Evolutionary conservation across 2,329 filamentous ascomycete species (phyloP), one percentile per base, ranked within the genome.

Genomic region (Fusarium stilboides): DNA sequence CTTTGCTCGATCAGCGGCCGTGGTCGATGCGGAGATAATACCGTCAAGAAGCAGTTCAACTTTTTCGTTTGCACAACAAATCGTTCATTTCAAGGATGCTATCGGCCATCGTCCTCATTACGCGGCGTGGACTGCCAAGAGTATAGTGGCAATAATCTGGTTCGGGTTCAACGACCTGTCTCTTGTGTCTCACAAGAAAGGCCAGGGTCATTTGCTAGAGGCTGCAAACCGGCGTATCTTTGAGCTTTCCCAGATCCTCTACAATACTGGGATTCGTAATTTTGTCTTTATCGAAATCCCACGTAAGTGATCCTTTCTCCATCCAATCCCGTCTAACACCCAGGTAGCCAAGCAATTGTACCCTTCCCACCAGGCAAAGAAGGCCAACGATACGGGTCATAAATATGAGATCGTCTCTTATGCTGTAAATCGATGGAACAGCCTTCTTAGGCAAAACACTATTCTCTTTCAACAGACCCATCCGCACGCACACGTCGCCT

Each of bases 271-370:
- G 3, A 19, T 60, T 9, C 57, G 57, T 0, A 46, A 50, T 8
- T 60, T 60, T 13, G 4, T 58, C 2, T 60, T 60, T 2, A 43
- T 60, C 3, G 57, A 60, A 2, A 3, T 43, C 7, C 43, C 57
- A 4, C 57, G 57, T 60, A 37, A 42, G 57, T 19, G 13, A 24
- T 24, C 22, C 7, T 8, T 24, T 15, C 5, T 10, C 13, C 9
- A 9, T 0, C 28, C 10, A 10, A 5, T 26, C 8, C 20, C 6
- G 5, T 31, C 26, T 57, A 9, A 57, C 28, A 4, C 8, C 3
- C 6, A 5, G 1, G 0, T 15, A 60, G 57, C 57, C 5, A 5
- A 19, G 9, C 22, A 60, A 13, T n/a, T 60, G 2, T 14, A 6
- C 0, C 57, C 57, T 1, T 34, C n/a, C 0, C 53, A 22, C 1